Base-by-base conservation (phyloP, 805 yeast species). In the Candida andamanensis region DNA sequence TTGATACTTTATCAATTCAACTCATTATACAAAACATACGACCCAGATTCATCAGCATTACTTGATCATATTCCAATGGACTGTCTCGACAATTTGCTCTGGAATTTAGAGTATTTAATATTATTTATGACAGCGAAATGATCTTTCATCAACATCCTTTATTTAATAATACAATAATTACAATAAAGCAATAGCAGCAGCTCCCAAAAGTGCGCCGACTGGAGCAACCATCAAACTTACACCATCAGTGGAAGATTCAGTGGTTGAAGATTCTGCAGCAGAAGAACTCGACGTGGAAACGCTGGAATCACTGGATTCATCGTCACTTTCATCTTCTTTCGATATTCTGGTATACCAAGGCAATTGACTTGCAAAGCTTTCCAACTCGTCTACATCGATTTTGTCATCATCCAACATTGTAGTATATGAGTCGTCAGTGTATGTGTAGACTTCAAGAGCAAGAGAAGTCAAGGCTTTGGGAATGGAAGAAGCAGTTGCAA, bases 21-120 rank as follows among this genome's bases (percentile, higher is more conserved):
- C n/a, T 47, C 32, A 14, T 21, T 29, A 14, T 43, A 38, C 21
- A 32, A 32, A 11, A 20, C 24, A 4, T 29, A 15, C 12, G 24
- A 34, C 13, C 15, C 16, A 8, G n/a, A 21, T 4, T 6, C 20
- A 9, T 28, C 27, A 9, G 5, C 17, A 5, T 28, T 44, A 11
- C 30, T 43, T 4, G 32, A 34, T 18, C 31, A 35, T 24, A 47
- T 63, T 10, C 69, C 70, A 2, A 39, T 50, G 6, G 69, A 64
- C 28, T 60, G 67, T 32, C 30, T 53, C 12, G 71, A 64, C 40
- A 62, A 63, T 36, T 53, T 63, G 26, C 43, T 63, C 35, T 65
- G 71, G 71, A 61, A 50, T 28, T 37, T 65, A 15, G 58, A 65
- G 36, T 65, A 56, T 32, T 30, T 64, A 15, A 34, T 58, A 10